Conservation (phyloP, 2,329 filamentous ascomycete species). For the Fusarium xyrophilum region DNA sequence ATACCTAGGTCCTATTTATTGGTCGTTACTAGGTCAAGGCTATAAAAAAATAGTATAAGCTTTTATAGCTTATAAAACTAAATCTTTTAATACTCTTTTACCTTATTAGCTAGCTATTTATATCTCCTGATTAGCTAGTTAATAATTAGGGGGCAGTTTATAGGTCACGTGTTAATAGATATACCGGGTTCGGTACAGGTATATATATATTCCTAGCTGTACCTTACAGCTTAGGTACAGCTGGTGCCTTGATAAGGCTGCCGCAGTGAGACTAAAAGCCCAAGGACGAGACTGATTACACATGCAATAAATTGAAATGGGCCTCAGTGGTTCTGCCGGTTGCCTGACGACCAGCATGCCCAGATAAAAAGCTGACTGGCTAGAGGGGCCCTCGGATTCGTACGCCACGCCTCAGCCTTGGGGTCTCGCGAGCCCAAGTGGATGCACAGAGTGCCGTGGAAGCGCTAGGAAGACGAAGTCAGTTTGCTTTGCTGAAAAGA, state of each 20-base stretch:
- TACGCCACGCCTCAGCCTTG: slow-evolving; percentile 31
- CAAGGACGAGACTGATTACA: slow-evolving; percentile 3
- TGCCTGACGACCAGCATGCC: slow-evolving; percentile 9
- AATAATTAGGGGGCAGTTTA: too few relatives aligned
- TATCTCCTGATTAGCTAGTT: too few relatives aligned
- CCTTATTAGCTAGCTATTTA: too few relatives aligned
- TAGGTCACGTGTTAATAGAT: too few relatives aligned
- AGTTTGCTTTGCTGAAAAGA: slow-evolving; percentile 7
- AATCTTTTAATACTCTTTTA: too few relatives aligned
- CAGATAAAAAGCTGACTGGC: slow-evolving; percentile 1
- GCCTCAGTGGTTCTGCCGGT: slow-evolving; percentile 3
- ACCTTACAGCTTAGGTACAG: slow-evolving; percentile 6
- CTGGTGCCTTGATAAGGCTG: slow-evolving; percentile 12
- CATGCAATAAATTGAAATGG: background rate
- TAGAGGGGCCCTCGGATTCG: slow-evolving; percentile 3
- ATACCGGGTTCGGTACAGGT: too few relatives aligned
- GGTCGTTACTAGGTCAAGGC: too few relatives aligned
- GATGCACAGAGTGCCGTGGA: slow-evolving; percentile 37
- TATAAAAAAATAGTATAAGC: too few relatives aligned
- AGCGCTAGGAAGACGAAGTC: slow-evolving; percentile 34
- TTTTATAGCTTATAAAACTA: too few relatives aligned
- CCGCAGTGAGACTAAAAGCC: slow-evolving; percentile 22
- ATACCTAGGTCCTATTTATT: too few relatives aligned
- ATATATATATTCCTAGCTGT: too few relatives aligned
- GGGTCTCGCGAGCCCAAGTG: slow-evolving; percentile 26